Evolutionary conservation across 495 filamentous ascomycete genomes (phyloP).

Genomic region (Evernia prunastri): DNA sequence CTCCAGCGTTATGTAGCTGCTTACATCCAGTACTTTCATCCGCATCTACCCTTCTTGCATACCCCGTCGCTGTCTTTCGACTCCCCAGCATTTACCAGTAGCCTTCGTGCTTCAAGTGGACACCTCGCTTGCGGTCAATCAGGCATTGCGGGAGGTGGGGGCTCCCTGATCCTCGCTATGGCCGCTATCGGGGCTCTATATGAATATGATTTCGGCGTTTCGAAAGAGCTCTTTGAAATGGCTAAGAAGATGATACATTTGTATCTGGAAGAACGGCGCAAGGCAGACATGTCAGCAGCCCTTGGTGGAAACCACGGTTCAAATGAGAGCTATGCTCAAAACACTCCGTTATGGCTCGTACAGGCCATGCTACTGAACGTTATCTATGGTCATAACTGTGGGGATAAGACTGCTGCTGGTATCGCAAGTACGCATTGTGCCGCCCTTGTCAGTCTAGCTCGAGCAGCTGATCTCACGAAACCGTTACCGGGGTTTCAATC

Average conservation of each 20-base stretch:
- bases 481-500: conserved; percentile 29
- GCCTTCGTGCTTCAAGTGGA: conserved; percentile 46
- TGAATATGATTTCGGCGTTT: conserved; percentile 71
- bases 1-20: conserved; percentile 87
- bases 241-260: conserved; percentile 93
- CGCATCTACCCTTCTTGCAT: conserved; percentile 89
- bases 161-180: conserved; percentile 90
- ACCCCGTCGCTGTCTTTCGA: conserved; percentile 90
- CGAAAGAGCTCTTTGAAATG: conserved; percentile 83
- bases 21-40: conserved; percentile 92
- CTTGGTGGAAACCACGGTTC: conserved; percentile 55
- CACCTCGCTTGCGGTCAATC: conserved; percentile 53
- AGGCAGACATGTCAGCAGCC: conserved; percentile 78
- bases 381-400: conserved; percentile 92
- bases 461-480: conserved; percentile 69
- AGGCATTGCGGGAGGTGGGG: conserved; percentile 70
- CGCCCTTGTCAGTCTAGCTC: conserved; percentile 82
- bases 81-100: conserved; percentile 58
- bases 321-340: conserved; percentile 62
- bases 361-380: conserved; percentile 97
- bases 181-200: conserved; percentile 94
- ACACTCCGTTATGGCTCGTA: conserved; percentile 92
- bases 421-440: conserved; percentile 89
- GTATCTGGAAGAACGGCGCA: conserved; percentile 87
- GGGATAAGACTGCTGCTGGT: conserved; percentile 81